phyloP scores from a whole-genome alignment of 2,329 filamentous ascomycete genomes.

The Trichoderma koningiopsis region DNA sequence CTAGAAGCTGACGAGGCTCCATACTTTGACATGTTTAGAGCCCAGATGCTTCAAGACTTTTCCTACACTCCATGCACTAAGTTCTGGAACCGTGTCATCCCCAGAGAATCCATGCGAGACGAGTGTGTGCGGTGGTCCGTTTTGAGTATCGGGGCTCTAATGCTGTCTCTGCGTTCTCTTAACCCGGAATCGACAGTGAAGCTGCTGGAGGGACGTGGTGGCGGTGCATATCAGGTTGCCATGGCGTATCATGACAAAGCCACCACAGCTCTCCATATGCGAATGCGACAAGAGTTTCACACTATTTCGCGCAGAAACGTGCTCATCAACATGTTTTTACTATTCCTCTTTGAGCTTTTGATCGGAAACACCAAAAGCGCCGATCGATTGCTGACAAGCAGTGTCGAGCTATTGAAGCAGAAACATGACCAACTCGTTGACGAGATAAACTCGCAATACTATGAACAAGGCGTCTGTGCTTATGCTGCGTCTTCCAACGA shows the following conservation, averaged over 20 bases:
- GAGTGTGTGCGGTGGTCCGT: slow-evolving; percentile 1
- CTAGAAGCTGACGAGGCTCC: not conserved
- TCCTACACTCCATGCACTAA: not conserved
- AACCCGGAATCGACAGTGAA: not conserved
- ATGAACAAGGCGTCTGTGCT: too few species aligned
- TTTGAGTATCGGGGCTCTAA: slow-evolving; percentile 4
- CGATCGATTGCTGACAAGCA: not conserved
- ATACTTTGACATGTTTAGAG: slow-evolving; percentile 7
- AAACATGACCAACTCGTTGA: not conserved
- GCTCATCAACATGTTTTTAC: not conserved
- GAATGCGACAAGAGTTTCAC: too few species aligned
- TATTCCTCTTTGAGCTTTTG: slow-evolving; percentile 4
- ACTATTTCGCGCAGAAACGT: too few species aligned
- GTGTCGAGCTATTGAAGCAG: not conserved
- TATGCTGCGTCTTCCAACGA: too few species aligned
- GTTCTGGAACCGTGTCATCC: slow-evolving; percentile 5
- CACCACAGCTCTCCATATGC: not conserved
- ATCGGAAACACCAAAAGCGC: slow-evolving; percentile 1
- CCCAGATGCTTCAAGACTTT: slow-evolving; percentile 1
- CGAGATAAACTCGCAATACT: too few species aligned
- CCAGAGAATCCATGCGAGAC: slow-evolving; percentile 8
- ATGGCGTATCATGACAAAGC: slow-evolving; percentile 1
- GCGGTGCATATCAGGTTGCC: not conserved
- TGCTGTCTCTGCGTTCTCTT: not conserved
- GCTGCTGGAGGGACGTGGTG: not conserved